Evolutionary conservation across 345 rosid species (phyloP).

Genomic region (Garcia nutans): DNA sequence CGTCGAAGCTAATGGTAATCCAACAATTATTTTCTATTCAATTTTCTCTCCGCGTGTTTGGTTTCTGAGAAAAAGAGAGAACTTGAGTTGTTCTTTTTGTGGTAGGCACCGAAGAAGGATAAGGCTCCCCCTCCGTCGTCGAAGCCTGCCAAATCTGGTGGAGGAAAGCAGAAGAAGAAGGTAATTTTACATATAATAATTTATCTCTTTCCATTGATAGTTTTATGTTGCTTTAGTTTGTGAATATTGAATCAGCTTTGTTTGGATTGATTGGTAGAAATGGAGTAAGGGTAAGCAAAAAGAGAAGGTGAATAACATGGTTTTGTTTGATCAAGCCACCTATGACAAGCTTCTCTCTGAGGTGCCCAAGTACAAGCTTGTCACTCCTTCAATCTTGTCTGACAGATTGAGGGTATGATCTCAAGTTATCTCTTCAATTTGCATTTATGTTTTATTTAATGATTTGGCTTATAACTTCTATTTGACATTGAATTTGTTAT

Average conservation of each 20-base stretch:
- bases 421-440: neutral
- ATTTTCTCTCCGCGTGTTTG: neutral
- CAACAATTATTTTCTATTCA: neutral
- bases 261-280: conserved; percentile 11
- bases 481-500: too few relatives aligned
- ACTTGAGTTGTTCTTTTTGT: neutral
- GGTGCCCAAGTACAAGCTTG: conserved; percentile 31
- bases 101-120: conserved; percentile 52
- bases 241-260: neutral
- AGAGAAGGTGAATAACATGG: conserved; percentile 36
- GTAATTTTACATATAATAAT: neutral
- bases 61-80: neutral
- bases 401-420: conserved; percentile 27
- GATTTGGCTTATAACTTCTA: too few relatives aligned
- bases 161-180: conserved; percentile 55
- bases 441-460: too few relatives aligned
- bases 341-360: conserved; percentile 28
- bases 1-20: neutral
- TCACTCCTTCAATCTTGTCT: conserved; percentile 31
- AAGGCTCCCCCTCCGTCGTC: conserved; percentile 52
- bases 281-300: conserved; percentile 37
- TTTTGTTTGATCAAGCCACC: conserved; percentile 29
- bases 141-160: conserved; percentile 51
- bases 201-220: neutral
- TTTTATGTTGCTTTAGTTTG: neutral